These are phyloP conservation scores for Madurella mycetomatis DNA, from an alignment of 2,329 filamentous ascomycete genomes.

Conservation along the genomic window DNA sequence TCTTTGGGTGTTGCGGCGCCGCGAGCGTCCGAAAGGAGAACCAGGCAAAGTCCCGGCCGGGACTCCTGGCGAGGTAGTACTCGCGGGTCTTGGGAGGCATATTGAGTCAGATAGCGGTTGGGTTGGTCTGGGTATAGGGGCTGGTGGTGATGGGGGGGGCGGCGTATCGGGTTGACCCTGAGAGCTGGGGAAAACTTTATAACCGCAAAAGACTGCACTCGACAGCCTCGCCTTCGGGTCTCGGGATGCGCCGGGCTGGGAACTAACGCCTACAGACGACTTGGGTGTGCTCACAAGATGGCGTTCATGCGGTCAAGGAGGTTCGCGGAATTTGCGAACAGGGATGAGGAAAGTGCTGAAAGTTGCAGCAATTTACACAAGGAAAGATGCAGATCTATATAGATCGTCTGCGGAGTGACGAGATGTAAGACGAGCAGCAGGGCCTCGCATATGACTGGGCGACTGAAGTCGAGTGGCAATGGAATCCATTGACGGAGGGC, in stretches of 20 bases:
- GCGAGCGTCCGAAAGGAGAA: conserved; percentile 5
- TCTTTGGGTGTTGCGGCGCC: not conserved
- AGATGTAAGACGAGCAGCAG: not conserved
- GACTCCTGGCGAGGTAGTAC: conserved; percentile 16
- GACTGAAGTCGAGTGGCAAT: not conserved
- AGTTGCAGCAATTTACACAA: not conserved
- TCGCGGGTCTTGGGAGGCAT: conserved; percentile 20
- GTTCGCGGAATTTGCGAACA: not conserved
- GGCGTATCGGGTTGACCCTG: not conserved
- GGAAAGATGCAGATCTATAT: not conserved
- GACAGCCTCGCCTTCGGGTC: not conserved
- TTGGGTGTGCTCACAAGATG: not conserved
- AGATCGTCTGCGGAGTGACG: not conserved
- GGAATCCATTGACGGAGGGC: not conserved
- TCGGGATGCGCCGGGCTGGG: not conserved
- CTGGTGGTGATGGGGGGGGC: not conserved
- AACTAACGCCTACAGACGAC: not conserved
- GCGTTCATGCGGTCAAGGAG: not conserved
- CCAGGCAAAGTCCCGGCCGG: conserved; percentile 19
- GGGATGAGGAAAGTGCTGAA: not conserved
- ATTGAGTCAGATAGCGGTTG: not conserved
- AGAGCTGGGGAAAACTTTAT: not conserved
- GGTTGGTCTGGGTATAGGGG: not conserved
- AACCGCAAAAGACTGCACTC: not conserved
- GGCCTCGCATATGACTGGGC: not conserved